These are phyloP conservation scores for Kodamaea jinghongensis DNA, from an alignment of 805 yeast genomes.

Conservation along the genomic window DNA sequence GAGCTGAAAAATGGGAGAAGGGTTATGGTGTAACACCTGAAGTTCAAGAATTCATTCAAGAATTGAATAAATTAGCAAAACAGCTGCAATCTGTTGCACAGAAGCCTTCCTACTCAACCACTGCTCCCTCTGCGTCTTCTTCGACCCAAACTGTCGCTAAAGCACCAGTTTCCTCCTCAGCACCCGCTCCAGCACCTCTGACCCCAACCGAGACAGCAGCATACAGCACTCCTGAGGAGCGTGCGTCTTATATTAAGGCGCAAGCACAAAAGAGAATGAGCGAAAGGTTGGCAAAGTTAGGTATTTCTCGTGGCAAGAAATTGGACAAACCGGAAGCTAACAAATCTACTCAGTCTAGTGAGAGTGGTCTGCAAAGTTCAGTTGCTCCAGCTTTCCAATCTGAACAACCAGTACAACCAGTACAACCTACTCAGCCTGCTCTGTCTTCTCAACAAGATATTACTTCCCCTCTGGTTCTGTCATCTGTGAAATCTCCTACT, in stretches of 20 bases:
- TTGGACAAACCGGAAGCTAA: slow-evolving; percentile 12
- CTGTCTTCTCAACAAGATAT: neutral
- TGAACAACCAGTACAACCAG: neutral
- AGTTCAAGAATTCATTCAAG: slow-evolving; percentile 60
- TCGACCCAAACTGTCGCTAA: neutral
- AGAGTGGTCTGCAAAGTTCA: slow-evolving; percentile 7
- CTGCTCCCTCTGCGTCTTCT: slow-evolving; percentile 10
- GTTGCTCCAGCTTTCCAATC: slow-evolving; percentile 3
- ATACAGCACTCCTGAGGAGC: slow-evolving; percentile 55
- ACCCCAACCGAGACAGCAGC: slow-evolving; percentile 21
- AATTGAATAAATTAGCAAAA: slow-evolving; percentile 35
- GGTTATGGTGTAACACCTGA: slow-evolving; percentile 71
- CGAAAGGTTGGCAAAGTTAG: slow-evolving; percentile 78
- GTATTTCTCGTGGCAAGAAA: slow-evolving; percentile 47
- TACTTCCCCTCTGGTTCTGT: neutral
- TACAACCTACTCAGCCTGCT: no score
- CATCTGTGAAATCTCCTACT: no score
- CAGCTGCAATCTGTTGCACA: slow-evolving; percentile 7
- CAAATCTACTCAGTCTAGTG: neutral
- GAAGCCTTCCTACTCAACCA: neutral
- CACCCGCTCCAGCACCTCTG: slow-evolving; percentile 11
- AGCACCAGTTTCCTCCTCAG: slow-evolving; percentile 17
- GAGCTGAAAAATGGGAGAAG: slow-evolving; percentile 72
- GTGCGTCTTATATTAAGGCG: slow-evolving; percentile 79
- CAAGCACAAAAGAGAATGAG: slow-evolving; percentile 76